These are phyloP conservation scores for Oryza glaberrima DNA, from an alignment of 176 grass and related monocot species.

Conservation along the genomic window DNA sequence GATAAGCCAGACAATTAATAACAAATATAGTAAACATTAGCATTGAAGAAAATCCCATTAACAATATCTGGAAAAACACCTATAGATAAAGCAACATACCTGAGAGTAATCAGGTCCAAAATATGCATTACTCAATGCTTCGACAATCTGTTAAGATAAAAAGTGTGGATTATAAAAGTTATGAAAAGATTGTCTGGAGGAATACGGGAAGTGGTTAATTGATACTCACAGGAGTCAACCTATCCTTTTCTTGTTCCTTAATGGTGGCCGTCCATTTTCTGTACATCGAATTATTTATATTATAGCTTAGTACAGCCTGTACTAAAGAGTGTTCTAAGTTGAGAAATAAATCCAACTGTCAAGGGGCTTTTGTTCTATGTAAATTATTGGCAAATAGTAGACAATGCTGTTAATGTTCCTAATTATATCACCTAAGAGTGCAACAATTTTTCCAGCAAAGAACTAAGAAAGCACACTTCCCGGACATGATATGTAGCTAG, in stretches of 20 bases:
- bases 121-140: conserved; percentile 93
- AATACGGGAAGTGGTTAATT: conserved; percentile 7
- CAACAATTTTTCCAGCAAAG: not conserved
- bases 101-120: conserved; percentile 98
- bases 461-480: conserved; percentile 22
- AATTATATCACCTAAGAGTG: not conserved
- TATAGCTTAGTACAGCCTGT: conserved; percentile 19
- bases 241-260: conserved; percentile 90
- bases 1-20: conserved; percentile 23
- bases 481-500: conserved; percentile 1
- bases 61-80: conserved; percentile 22
- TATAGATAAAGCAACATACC: conserved; percentile 44
- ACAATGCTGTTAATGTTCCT: not conserved
- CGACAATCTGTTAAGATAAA: conserved; percentile 78
- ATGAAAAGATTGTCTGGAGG: conserved; percentile 13
- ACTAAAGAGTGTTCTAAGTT: not conserved
- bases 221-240: conserved; percentile 87
- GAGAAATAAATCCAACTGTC: conserved; percentile 6
- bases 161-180: conserved; percentile 42
- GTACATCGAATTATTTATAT: conserved; percentile 40
- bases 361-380: not conserved
- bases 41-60: not conserved
- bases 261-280: conserved; percentile 93
- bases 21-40: not conserved
- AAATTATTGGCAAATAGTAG: conserved; percentile 19